Base-by-base conservation (phyloP, 441 rosid species). In the Mallotus japonicus region DNA sequence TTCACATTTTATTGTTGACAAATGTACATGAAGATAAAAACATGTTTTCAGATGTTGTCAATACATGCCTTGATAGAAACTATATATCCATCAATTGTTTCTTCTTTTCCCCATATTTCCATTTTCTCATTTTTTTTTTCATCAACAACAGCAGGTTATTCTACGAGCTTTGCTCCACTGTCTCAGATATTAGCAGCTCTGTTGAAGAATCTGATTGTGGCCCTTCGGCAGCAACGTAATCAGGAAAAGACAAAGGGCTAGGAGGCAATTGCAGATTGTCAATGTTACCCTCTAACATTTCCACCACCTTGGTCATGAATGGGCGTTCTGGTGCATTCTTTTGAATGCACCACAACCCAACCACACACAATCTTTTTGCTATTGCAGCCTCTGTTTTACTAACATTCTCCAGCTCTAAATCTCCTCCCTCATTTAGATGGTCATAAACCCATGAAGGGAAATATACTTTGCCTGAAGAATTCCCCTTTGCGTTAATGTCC, bases 341-440 rank as follows among this genome's bases (percentile, higher is more conserved):
- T 34, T 80, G 81, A 61, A 77, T 73, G 77, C 83, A 80, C 75
- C 75, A 80, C 55, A 80, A 42, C 73, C 83, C 83, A 61, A 76
- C 78, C n/a, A 73, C 6, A 13, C 77, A 76, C 22, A 80, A 6
- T 63, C 60, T 80, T 62, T 67, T 80, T 15, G 79, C 79, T 46
- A 76, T 73, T 37, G 50, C 75, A 69, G 80, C 72, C 56, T 74
- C 76, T 8, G 24, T 55, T 56, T 53, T 55, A 46, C 71, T 50
- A 17, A 24, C 78, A 80, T 73, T 73, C 51, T 73, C 62, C 19
- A 80, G 75, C 70, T 65, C 70, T 8, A 80, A 44, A 34, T 73
- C 74, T 73, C 80, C 80, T 49, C 75, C 73, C 49, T 67, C 77
- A 11, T 44, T 76, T 8, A 73, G 61, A 65, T 28, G 73, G 65